phyloP scores from a whole-genome alignment of 768 basidiomycete genomes.

The Suillus variegatus region DNA sequence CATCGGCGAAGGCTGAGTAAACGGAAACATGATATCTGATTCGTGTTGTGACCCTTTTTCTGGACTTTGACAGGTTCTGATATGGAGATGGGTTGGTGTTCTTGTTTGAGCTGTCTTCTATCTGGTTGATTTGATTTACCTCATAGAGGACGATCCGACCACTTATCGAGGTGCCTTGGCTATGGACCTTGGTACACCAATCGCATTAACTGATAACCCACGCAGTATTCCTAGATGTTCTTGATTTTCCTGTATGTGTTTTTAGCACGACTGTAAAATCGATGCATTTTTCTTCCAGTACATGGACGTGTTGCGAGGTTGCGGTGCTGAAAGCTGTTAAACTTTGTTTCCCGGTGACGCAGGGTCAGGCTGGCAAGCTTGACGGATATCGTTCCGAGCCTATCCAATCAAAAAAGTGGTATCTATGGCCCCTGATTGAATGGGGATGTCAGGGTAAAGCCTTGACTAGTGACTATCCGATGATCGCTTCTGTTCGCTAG shows the following conservation, averaged over 20 bases:
- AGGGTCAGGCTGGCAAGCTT: neutral
- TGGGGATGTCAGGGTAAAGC: neutral
- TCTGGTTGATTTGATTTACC: constrained; percentile 13
- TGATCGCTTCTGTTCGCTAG: neutral
- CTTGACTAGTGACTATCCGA: neutral
- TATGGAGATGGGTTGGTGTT: constrained; percentile 22
- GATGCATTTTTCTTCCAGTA: neutral
- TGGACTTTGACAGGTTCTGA: constrained; percentile 7
- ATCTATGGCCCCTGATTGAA: neutral
- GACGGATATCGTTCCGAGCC: neutral
- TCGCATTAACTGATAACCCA: constrained; percentile 13
- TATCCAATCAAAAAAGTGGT: neutral
- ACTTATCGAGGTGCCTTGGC: constrained; percentile 1
- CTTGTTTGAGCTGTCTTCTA: constrained; percentile 24
- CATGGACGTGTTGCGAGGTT: neutral
- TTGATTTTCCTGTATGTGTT: neutral
- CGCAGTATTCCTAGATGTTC: constrained; percentile 3
- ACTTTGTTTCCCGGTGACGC: neutral
- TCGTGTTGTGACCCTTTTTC: constrained; percentile 12
- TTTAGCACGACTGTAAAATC: neutral
- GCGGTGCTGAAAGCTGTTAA: neutral
- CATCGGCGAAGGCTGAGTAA: constrained; percentile 36
- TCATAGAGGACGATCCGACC: constrained; percentile 15
- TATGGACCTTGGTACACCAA: neutral
- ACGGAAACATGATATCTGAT: constrained; percentile 29